Evolutionary conservation across 768 basidiomycete genomes (phyloP), one percentile per base, ranked within the genome.

Genomic region (Roridomyces roridus): DNA sequence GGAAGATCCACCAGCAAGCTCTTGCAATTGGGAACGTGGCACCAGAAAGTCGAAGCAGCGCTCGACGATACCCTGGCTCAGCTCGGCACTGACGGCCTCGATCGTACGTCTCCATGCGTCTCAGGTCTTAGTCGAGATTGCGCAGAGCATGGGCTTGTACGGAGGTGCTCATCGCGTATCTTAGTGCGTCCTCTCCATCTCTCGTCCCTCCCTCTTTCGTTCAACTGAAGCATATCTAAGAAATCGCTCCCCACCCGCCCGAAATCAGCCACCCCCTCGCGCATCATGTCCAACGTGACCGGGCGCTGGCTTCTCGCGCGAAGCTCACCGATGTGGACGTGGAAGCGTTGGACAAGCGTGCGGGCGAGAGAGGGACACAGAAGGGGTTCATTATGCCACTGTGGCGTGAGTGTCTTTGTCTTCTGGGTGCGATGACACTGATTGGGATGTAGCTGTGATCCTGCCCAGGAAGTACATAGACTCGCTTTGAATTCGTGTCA

Each of bases 11-110:
- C 87, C 1, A 89, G 87, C 70, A 90, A 88, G 64, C 66, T 90
- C 10, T 89, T 85, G n/a, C n/a, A n/a, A n/a, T n/a, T 85, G 85
- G 72, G 80, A 36, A 86, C 87, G 9, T 85, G 82, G 68, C 91
- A 92, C 69, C 72, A 77, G 46, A 81, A 85, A 41, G 90, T 91
- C 28, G 90, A 91, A 65, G 84, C 87, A 60, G 80, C 83, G 53
- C 80, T 96, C 12, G 85, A 94, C 67, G 79, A 87, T 66, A 87
- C 90, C 15, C 85, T 96, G 12, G 80, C 83, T 21, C 85, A 86
- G 65, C 85, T 96, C 28, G 92, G 88, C n/a, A 84, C 83, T 28
- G 87, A 92, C 74, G 94, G 95, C 72, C 81, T 96, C 23, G 94
- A 95, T 57, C 76, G 89, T 87, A 66, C 70, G 81, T 76, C 60